Percentiles rank a stretch among this genome's conserved stretches.
Conservation (phyloP, 129 eudicot species). For the Pseudognaphalium luteoalbum region DNA sequence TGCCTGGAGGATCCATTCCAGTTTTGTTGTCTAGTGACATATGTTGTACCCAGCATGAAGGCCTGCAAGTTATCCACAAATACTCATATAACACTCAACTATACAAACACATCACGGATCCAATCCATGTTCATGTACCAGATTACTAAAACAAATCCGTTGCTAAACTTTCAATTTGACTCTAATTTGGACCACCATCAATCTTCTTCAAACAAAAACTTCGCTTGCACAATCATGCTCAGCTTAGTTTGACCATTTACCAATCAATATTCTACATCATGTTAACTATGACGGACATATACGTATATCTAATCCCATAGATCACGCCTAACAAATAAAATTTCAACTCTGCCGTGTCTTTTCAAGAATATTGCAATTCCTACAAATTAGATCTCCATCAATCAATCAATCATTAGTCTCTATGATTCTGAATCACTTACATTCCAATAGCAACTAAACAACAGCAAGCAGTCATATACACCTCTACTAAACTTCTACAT, state of each 20-base stretch:
- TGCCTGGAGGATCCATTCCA: slow-evolving; percentile 84
- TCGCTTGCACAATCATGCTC: not conserved
- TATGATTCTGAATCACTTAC: not conserved
- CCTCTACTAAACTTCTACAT: not conserved
- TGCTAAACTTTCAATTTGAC: not conserved
- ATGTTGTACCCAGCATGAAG: slow-evolving; percentile 95
- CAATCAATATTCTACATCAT: too few species aligned
- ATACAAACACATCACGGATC: not conserved
- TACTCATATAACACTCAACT: slow-evolving; percentile 9
- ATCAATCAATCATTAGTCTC: not conserved
- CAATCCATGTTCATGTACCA: not conserved
- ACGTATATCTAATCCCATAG: not conserved
- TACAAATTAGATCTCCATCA: slow-evolving; percentile 18
- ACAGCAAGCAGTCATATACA: too few species aligned
- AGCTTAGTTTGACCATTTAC: not conserved
- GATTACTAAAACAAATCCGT: not conserved
- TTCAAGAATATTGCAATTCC: not conserved
- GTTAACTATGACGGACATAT: not conserved
- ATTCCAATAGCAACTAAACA: not conserved
- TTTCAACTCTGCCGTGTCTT: not conserved
- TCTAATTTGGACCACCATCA: not conserved
- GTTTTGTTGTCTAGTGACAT: slow-evolving; percentile 93
- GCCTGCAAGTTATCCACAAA: slow-evolving; percentile 49
- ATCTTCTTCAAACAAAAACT: not conserved
- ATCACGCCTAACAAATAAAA: not conserved